phyloP scores from a whole-genome alignment of 176 grass and related monocot species.

The Oryza meyeriana region DNA sequence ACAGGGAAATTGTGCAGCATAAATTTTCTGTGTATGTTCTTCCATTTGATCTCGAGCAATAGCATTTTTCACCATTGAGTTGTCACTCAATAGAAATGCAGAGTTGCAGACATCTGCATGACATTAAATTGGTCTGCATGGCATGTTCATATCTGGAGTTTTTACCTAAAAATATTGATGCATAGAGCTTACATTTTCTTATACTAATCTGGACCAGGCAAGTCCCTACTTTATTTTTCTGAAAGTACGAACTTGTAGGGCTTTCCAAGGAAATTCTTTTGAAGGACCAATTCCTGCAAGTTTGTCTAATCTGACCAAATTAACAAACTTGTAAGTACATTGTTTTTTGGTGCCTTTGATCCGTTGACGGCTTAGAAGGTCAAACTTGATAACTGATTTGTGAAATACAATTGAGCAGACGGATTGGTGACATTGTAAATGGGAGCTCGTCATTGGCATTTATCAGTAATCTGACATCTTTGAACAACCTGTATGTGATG shows the following conservation, averaged over 20 bases:
- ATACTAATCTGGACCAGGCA: not conserved
- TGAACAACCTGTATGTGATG: constrained; percentile 38
- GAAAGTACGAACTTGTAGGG: constrained; percentile 12
- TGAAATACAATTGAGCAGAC: constrained; percentile 17
- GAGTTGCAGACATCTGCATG: not conserved
- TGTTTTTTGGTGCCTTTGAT: not conserved
- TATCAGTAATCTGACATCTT: constrained; percentile 41
- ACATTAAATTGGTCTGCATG: not conserved
- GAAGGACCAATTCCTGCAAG: constrained; percentile 41
- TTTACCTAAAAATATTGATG: not conserved
- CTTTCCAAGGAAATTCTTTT: constrained; percentile 47
- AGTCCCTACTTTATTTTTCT: constrained; percentile 3
- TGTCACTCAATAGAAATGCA: not conserved
- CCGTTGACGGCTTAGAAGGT: not conserved
- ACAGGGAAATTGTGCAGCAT: not conserved
- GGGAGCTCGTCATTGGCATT: constrained; percentile 43
- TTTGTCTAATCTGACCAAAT: constrained; percentile 28
- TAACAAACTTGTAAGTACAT: constrained; percentile 30
- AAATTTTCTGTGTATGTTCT: not conserved
- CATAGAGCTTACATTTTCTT: not conserved
- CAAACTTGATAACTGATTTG: not conserved
- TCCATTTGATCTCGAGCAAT: not conserved
- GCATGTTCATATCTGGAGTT: not conserved
- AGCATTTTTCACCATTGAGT: too few species aligned
- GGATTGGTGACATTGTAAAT: constrained; percentile 45